Conservation (phyloP, 257 asterid species). For the Forsythia suspensa region DNA sequence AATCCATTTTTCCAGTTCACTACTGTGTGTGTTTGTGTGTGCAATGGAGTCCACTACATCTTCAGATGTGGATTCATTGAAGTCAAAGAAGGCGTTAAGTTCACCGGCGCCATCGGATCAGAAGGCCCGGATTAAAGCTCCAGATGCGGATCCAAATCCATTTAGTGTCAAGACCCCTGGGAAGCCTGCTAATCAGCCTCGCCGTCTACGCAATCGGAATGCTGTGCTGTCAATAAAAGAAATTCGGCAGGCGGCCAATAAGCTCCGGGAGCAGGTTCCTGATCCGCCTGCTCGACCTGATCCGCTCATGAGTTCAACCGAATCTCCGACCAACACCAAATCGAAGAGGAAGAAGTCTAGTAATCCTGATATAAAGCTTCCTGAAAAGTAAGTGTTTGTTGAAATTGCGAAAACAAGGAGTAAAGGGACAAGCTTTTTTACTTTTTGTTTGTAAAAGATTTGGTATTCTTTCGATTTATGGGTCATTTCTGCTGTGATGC, state of each 20-base stretch:
- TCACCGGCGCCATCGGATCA: constrained; percentile 40
- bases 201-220: constrained; percentile 44
- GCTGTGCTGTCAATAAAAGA: constrained; percentile 62
- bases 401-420: background rate
- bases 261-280: constrained; percentile 44
- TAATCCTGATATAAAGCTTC: constrained; percentile 39
- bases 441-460: background rate
- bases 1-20: background rate
- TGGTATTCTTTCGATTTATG: background rate
- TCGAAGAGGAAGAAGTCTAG: constrained; percentile 32
- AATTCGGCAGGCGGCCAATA: constrained; percentile 57
- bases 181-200: constrained; percentile 55
- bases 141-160: constrained; percentile 36
- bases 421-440: background rate
- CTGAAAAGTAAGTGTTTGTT: constrained; percentile 60
- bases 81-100: constrained; percentile 46
- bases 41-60: constrained; percentile 52
- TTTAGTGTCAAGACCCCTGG: constrained; percentile 66
- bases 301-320: constrained; percentile 19
- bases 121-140: constrained; percentile 6
- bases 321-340: constrained; percentile 25
- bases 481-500: background rate
- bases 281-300: constrained; percentile 23
- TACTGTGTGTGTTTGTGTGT: constrained; percentile 4
- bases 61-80: constrained; percentile 33